Base-by-base conservation (phyloP, 148 eudicot species). In the Mesembryanthemum crystallinum region DNA sequence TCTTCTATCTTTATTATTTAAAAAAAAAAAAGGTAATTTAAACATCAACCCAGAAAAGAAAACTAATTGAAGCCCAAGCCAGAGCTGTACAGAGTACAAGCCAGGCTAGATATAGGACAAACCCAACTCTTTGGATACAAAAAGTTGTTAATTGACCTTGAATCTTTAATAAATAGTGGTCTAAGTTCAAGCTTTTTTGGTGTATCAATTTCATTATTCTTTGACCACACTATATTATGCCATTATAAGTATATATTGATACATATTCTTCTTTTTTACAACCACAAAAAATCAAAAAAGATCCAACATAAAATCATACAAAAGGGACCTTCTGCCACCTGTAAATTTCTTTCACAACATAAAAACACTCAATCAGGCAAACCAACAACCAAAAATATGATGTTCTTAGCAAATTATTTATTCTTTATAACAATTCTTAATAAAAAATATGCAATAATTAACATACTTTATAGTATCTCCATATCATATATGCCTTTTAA, bases 321-420 rank as follows among this genome's bases (percentile, higher is more conserved):
- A 69, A 47, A 28, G n/a, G 69, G 45, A 65, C 17, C 18, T 32
- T 32, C 9, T 64, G 68, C 68, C 68, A 64, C 68, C 45, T 64
- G 45, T 64, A 43, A 67, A 67, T 67, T 43, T 52, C 24, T 12
- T 47, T 47, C 17, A 47, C 52, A 47, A 14, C 8, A 67, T 24
- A 67, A 67, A 42, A 21, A 69, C 35, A 45, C 58, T 47, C 57
- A 47, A 69, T 45, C 35, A 69, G 43, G 24, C 30, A 47, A 27
- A 47, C 8, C 62, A 4, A 70, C 73, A 70, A 17, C 43, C 60
- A 47, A 69, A 69, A 69, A 30, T 67, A 30, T 52, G 17, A 17
- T 18, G 57, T 52, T 18, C 7, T 52, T 52, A 13, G 39, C 51
- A n/a, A 69, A 27, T 47, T 15, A 69, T 68, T 25, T 47, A 27